Evolutionary conservation across 495 filamentous ascomycete genomes (phyloP).

Genomic region (Clohesyomyces aquaticus): DNA sequence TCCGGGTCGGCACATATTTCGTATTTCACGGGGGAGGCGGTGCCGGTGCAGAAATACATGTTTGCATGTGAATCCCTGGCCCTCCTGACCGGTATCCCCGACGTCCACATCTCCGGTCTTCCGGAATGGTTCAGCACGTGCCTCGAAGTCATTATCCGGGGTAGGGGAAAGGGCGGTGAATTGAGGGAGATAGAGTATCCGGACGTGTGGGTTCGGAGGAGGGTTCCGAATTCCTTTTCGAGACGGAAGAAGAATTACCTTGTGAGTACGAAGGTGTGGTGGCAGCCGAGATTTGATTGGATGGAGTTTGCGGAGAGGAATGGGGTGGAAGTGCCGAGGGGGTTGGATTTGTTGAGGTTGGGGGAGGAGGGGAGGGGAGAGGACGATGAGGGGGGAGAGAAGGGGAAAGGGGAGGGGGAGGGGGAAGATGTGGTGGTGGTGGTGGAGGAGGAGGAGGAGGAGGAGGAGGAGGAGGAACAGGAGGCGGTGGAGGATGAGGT

Average conservation of each 20-base stretch:
- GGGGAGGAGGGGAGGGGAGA: neutral
- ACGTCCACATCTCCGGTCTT: slow-evolving; percentile 15
- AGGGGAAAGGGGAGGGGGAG: too few relatives aligned
- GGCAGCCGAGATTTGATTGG: slow-evolving; percentile 16
- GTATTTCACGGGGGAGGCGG: too few relatives aligned
- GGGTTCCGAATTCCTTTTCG: too few relatives aligned
- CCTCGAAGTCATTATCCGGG: slow-evolving; percentile 16
- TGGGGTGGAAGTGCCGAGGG: slow-evolving; percentile 5
- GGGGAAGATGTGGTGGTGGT: too few relatives aligned
- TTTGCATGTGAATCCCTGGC: slow-evolving; percentile 15
- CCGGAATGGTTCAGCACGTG: slow-evolving; percentile 17
- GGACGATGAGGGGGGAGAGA: neutral
- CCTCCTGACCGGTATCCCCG: slow-evolving; percentile 11
- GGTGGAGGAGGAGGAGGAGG: too few relatives aligned
- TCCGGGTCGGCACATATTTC: neutral
- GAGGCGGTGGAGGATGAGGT: too few relatives aligned
- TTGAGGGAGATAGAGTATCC: slow-evolving; percentile 15
- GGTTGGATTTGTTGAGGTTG: neutral
- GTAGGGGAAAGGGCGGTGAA: slow-evolving; percentile 25
- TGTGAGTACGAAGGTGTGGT: slow-evolving; percentile 11
- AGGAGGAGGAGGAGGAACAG: too few relatives aligned
- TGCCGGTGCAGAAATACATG: too few relatives aligned
- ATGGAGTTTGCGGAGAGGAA: slow-evolving; percentile 20
- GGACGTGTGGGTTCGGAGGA: slow-evolving; percentile 6
- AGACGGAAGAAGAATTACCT: neutral